phyloP scores from a whole-genome alignment of 108 stramenopile genomes.

The Stephanodiscus triporus region DNA sequence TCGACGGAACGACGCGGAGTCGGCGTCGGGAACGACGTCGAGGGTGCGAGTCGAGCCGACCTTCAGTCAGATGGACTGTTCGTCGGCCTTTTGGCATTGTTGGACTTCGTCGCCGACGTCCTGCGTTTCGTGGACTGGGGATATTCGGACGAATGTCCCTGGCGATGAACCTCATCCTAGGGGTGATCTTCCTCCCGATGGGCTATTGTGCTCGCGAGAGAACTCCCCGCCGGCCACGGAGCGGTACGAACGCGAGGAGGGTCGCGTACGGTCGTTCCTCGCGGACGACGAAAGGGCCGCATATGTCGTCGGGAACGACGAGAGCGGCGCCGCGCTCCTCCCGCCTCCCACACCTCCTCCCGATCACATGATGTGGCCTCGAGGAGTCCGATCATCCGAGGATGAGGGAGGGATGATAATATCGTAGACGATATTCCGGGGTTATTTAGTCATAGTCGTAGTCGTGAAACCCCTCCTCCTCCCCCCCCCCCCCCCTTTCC shows the following conservation, averaged over 20 bases:
- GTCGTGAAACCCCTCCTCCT: not conserved
- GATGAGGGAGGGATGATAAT: too few relatives aligned
- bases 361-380: too few relatives aligned
- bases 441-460: too few relatives aligned
- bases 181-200: slow-evolving; percentile 65
- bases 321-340: too few relatives aligned
- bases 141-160: slow-evolving; percentile 56
- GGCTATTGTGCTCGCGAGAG: slow-evolving; percentile 60
- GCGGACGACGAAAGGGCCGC: slow-evolving; percentile 3
- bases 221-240: slow-evolving; percentile 54
- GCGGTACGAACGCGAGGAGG: slow-evolving; percentile 31
- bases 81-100: slow-evolving; percentile 53
- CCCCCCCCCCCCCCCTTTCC: not conserved
- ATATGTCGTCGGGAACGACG: slow-evolving; percentile 18
- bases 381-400: too few relatives aligned
- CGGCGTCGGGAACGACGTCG: slow-evolving; percentile 2
- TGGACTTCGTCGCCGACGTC: slow-evolving; percentile 69
- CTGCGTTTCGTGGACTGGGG: slow-evolving; percentile 59
- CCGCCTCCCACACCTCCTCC: too few relatives aligned
- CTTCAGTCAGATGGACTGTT: slow-evolving; percentile 62
- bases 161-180: slow-evolving; percentile 48
- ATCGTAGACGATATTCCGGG: too few relatives aligned
- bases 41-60: slow-evolving; percentile 23
- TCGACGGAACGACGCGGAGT: too few relatives aligned
- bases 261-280: slow-evolving; percentile 1